phyloP scores from a whole-genome alignment of 768 basidiomycete genomes.

The Mycena chlorophos region DNA sequence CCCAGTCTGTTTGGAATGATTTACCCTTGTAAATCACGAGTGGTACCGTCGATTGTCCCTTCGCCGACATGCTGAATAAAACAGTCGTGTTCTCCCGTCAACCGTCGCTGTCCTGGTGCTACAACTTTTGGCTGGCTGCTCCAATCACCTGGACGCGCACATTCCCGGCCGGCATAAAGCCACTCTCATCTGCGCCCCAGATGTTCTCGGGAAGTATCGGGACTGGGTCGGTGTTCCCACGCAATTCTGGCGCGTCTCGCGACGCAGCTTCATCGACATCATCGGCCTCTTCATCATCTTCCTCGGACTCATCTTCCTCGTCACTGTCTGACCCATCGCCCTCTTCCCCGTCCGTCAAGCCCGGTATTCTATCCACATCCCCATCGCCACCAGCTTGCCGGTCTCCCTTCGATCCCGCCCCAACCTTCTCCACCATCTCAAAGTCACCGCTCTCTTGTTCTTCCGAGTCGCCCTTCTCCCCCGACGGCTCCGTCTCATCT shows the following conservation, averaged over 20 bases:
- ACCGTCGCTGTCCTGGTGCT: conserved; percentile 6
- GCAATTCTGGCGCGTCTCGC: no score
- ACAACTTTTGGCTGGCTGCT: neutral
- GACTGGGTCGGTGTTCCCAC: neutral
- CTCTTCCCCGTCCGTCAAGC: neutral
- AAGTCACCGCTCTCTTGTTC: neutral
- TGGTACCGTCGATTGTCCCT: neutral
- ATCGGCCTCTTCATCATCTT: neutral
- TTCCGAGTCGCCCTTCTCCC: neutral
- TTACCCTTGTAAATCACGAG: conserved; percentile 18
- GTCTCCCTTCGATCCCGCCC: neutral
- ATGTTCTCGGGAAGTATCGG: conserved; percentile 18
- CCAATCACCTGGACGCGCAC: conserved; percentile 21
- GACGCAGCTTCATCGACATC: neutral
- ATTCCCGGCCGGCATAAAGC: conserved; percentile 22
- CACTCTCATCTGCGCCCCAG: conserved; percentile 27
- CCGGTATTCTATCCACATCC: neutral
- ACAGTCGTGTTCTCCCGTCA: conserved; percentile 8
- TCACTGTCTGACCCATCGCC: neutral
- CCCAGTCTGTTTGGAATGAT: conserved; percentile 10
- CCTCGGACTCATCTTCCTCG: neutral
- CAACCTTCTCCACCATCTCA: neutral
- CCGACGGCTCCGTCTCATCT: neutral
- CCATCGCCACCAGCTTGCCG: neutral
- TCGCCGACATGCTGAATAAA: conserved; percentile 3